These are phyloP conservation scores for Xylariaceae sp. DNA, from an alignment of 2,329 filamentous ascomycete species.

Conservation along the genomic window DNA sequence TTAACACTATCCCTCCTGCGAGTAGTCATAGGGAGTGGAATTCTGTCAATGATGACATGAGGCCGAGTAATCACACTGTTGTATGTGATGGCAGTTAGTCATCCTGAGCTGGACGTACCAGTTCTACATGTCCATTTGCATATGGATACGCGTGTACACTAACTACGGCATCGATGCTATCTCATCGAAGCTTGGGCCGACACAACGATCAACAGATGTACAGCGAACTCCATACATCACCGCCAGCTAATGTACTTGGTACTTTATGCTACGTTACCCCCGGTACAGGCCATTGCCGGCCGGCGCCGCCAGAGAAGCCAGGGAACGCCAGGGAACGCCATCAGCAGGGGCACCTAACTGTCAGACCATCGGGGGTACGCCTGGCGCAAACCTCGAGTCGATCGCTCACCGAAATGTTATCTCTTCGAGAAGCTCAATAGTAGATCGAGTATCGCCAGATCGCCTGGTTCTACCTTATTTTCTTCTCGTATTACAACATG, in stretches of 20 bases:
- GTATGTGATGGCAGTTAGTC: neutral
- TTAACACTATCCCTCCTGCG: too few species aligned
- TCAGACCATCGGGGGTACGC: neutral
- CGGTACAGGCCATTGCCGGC: constrained; percentile 9
- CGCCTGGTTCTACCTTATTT: neutral
- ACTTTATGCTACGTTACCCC: neutral
- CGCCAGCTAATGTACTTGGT: neutral
- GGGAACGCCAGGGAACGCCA: constrained; percentile 1
- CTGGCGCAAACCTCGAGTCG: constrained; percentile 1
- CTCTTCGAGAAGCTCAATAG: constrained; percentile 8
- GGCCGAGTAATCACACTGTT: neutral
- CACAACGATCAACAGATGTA: too few species aligned
- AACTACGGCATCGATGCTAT: neutral
- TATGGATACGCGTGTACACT: neutral
- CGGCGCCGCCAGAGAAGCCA: constrained; percentile 1
- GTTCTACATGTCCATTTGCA: neutral
- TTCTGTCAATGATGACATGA: neutral
- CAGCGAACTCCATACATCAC: neutral
- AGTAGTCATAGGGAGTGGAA: neutral
- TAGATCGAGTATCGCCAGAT: neutral
- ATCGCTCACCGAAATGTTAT: constrained; percentile 14
- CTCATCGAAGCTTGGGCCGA: constrained; percentile 2
- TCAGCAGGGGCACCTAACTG: constrained; percentile 7
- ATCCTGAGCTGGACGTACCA: neutral
- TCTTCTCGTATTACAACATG: neutral